phyloP scores from a whole-genome alignment of 2,329 filamentous ascomycete genomes.

The Phialocephala sp. region DNA sequence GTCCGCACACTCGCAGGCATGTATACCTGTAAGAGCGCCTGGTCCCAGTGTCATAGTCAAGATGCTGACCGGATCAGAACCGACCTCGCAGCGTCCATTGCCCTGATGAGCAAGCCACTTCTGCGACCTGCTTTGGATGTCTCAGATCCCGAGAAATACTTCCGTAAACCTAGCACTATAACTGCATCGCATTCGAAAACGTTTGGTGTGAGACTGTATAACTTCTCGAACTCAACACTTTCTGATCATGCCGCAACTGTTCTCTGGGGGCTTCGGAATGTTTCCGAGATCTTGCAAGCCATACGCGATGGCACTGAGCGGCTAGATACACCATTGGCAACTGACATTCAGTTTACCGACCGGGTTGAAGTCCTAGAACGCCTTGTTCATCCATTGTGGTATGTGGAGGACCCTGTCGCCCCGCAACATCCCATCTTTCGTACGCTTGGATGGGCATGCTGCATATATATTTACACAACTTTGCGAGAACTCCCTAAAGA shows the following conservation, averaged over 20 bases:
- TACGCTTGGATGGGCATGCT: constrained; percentile 32
- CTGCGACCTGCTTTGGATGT: constrained; percentile 23
- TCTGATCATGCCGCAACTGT: constrained; percentile 29
- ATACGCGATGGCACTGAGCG: constrained; percentile 23
- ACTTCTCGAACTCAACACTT: constrained; percentile 27
- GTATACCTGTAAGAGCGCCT: constrained; percentile 25
- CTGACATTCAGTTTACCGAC: constrained; percentile 32
- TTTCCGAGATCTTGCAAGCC: constrained; percentile 25
- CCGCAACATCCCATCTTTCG: constrained; percentile 31
- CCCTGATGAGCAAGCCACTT: constrained; percentile 23
- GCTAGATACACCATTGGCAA: constrained; percentile 23
- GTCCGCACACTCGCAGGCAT: constrained; percentile 27
- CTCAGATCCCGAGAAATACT: constrained; percentile 24
- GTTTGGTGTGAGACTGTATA: constrained; percentile 23
- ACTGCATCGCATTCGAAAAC: constrained; percentile 24
- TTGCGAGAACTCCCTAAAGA: constrained; percentile 32
- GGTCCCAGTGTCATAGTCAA: not conserved
- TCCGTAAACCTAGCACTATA: constrained; percentile 25
- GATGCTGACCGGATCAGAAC: constrained; percentile 24
- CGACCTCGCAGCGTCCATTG: constrained; percentile 30
- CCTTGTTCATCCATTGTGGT: constrained; percentile 32
- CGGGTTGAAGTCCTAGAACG: constrained; percentile 35
- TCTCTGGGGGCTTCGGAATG: constrained; percentile 33
- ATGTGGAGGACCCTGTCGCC: constrained; percentile 23
- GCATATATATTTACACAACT: constrained; percentile 34